Conservation (phyloP, 2,329 filamentous ascomycete species). For the Akanthomyces lecanii region DNA sequence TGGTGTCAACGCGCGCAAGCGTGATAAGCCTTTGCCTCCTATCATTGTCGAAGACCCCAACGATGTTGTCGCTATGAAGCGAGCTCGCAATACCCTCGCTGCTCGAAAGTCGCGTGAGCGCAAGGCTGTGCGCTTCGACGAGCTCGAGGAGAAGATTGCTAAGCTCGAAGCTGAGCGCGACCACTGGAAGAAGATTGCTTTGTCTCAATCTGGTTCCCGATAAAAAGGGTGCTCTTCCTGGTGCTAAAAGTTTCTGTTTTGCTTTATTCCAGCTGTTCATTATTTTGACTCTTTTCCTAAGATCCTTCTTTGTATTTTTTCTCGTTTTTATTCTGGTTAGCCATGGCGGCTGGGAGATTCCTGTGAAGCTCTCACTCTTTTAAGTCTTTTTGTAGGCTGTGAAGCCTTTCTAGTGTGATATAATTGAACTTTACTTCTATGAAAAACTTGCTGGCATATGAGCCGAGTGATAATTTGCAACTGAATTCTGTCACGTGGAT, state of each 20-base stretch:
- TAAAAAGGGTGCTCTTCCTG: conserved; percentile 22
- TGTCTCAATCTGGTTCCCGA: conserved; percentile 36
- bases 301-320: conserved; percentile 1
- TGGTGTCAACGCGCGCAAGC: conserved; percentile 69
- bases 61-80: conserved; percentile 82
- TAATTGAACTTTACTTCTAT: conserved; percentile 3
- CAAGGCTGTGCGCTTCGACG: conserved; percentile 72
- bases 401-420: conserved; percentile 8
- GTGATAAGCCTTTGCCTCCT: conserved; percentile 74
- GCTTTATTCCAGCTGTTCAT: conserved; percentile 6
- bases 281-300: conserved; percentile 4
- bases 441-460: not conserved
- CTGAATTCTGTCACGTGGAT: no score
- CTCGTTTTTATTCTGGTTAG: conserved; percentile 2
- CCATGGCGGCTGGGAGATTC: conserved; percentile 15
- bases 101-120: conserved; percentile 89
- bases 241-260: conserved; percentile 23
- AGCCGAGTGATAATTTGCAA: no score
- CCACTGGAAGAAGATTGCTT: conserved; percentile 58
- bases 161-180: conserved; percentile 64
- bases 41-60: conserved; percentile 70
- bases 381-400: not conserved
- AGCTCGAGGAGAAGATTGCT: conserved; percentile 68
- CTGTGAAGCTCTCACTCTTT: conserved; percentile 2
- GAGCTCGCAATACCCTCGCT: conserved; percentile 87